phyloP scores from a whole-genome alignment of 805 yeast genomes.

The Wickerhamiella lipophila region DNA sequence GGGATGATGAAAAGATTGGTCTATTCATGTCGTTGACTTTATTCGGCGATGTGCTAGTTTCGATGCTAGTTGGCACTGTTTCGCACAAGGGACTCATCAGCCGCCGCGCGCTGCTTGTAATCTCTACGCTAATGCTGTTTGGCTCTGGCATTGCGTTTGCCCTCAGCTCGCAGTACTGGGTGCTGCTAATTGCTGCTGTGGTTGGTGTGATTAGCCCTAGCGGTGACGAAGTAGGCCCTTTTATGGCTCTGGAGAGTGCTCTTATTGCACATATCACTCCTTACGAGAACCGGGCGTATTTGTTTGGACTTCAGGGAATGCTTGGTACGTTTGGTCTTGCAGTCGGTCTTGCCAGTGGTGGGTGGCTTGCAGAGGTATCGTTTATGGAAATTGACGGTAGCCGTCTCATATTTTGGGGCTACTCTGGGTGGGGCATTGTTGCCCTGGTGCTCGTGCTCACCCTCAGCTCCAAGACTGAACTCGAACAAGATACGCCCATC shows the following conservation, averaged over 20 bases:
- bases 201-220: slow-evolving; percentile 80
- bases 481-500: slow-evolving; percentile 1
- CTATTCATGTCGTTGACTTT: slow-evolving; percentile 70
- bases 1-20: slow-evolving; percentile 52
- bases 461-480: not conserved
- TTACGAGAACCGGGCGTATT: slow-evolving; percentile 40
- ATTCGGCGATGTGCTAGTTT: slow-evolving; percentile 62
- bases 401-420: slow-evolving; percentile 42
- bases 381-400: slow-evolving; percentile 30
- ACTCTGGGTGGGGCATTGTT: slow-evolving; percentile 40
- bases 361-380: slow-evolving; percentile 39
- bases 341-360: slow-evolving; percentile 53
- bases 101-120: slow-evolving; percentile 46
- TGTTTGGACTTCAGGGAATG: slow-evolving; percentile 63
- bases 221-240: slow-evolving; percentile 87
- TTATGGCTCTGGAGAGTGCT: slow-evolving; percentile 74
- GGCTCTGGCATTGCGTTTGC: slow-evolving; percentile 55
- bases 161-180: slow-evolving; percentile 37
- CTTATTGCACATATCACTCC: slow-evolving; percentile 62
- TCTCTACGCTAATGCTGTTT: slow-evolving; percentile 58
- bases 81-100: slow-evolving; percentile 50
- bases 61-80: slow-evolving; percentile 61
- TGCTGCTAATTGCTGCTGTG: slow-evolving; percentile 58
- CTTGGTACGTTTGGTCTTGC: slow-evolving; percentile 64
- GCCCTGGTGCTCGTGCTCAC: slow-evolving; percentile 36